Conservation (phyloP, 2,329 filamentous ascomycete species). For the Colletotrichum brevisporum region DNA sequence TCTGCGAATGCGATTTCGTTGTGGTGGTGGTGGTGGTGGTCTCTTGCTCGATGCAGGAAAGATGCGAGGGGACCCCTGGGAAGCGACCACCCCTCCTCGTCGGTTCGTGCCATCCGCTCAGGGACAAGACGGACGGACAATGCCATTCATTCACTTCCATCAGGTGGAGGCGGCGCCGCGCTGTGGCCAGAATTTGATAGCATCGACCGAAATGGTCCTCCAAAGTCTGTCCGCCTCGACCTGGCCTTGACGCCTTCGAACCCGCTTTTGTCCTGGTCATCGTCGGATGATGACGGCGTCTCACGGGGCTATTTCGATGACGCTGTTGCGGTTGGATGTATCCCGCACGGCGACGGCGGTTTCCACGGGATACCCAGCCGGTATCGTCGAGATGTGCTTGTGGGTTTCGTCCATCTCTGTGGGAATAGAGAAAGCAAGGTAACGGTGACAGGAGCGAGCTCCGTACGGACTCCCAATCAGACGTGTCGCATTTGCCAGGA, state of each 20-base stretch:
- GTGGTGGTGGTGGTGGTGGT: slow-evolving; percentile 1
- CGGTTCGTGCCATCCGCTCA: slow-evolving; percentile 38
- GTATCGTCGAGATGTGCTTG: slow-evolving; percentile 16
- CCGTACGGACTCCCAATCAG: slow-evolving; percentile 24
- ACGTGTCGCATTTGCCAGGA: slow-evolving; percentile 6
- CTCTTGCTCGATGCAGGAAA: slow-evolving; percentile 29
- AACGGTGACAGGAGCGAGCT: slow-evolving; percentile 15
- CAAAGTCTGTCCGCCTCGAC: not conserved
- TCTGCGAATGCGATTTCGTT: not conserved
- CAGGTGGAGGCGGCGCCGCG: slow-evolving; percentile 1
- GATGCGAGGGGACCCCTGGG: slow-evolving; percentile 36
- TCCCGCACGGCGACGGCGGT: not conserved
- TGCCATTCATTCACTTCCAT: slow-evolving; percentile 14
- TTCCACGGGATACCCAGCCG: slow-evolving; percentile 6
- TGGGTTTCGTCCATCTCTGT: slow-evolving; percentile 6
- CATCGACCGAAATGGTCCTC: not conserved
- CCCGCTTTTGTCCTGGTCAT: not conserved
- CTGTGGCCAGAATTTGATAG: not conserved
- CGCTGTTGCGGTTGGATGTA: too few species aligned
- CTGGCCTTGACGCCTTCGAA: not conserved
- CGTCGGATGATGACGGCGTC: too few species aligned
- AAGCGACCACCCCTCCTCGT: slow-evolving; percentile 20
- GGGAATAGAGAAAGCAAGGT: not conserved
- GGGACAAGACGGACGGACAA: slow-evolving; percentile 20
- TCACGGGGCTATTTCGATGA: too few species aligned